These are phyloP conservation scores for Quaeritorhiza haematococci DNA, from an alignment of 371 early-diverging fungal species.

Conservation along the genomic window DNA sequence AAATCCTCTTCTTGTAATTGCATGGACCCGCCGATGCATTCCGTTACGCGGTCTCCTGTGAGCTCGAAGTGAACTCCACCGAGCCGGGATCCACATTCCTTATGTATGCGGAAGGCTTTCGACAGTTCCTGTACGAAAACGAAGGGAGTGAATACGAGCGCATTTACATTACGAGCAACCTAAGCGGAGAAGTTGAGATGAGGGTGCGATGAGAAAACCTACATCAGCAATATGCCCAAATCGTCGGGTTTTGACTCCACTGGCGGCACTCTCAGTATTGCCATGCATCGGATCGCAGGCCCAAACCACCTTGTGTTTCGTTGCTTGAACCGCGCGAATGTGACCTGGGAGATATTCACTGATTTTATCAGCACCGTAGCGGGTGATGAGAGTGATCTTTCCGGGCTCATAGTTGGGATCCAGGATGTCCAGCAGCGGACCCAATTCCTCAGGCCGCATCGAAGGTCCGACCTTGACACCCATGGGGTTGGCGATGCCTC, in stretches of 20 bases:
- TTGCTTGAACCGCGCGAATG: constrained; percentile 79
- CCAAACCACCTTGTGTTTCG: constrained; percentile 87
- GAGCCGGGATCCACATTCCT: constrained; percentile 61
- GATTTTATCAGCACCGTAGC: constrained; percentile 85
- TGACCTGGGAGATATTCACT: constrained; percentile 77
- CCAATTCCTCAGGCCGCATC: constrained; percentile 80
- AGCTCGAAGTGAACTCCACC: constrained; percentile 96
- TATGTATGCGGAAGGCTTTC: constrained; percentile 78
- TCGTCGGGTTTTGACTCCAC: constrained; percentile 86
- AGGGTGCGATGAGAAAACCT: constrained; percentile 1
- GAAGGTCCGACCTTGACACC: constrained; percentile 94
- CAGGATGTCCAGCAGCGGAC: constrained; percentile 72
- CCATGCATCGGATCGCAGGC: constrained; percentile 98
- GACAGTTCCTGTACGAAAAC: constrained; percentile 62
- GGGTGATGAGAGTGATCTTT: constrained; percentile 89
- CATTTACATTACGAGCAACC: not conserved
- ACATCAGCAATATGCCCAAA: constrained; percentile 71
- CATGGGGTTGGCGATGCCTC: constrained; percentile 91
- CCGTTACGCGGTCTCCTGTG: constrained; percentile 79
- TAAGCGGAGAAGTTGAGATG: too few relatives aligned
- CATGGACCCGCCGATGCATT: constrained; percentile 95
- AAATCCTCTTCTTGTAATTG: constrained; percentile 76
- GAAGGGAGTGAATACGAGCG: not conserved
- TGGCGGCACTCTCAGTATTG: constrained; percentile 77
- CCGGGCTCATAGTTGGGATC: constrained; percentile 82